Conservation (phyloP, 257 asterid genomes). For the Fraxinus pennsylvanica region DNA sequence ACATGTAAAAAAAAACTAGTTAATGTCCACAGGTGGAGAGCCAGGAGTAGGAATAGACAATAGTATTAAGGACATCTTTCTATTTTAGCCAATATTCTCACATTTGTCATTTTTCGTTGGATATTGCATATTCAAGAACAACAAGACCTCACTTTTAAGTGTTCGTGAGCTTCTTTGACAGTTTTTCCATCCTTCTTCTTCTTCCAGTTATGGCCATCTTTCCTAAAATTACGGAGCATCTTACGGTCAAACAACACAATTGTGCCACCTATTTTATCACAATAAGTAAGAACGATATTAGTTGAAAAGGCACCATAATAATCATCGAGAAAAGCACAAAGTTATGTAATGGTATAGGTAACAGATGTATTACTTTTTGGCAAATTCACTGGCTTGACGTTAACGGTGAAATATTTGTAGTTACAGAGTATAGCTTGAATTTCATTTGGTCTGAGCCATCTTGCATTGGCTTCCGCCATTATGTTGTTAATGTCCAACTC, state of each 20-base stretch:
- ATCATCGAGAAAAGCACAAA: constrained; percentile 8
- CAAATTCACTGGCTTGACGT: constrained; percentile 83
- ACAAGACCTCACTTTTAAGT: constrained; percentile 69
- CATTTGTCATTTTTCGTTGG: constrained; percentile 2
- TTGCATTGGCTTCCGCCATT: constrained; percentile 73
- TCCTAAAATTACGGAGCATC: constrained; percentile 94
- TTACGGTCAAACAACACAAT: constrained; percentile 91
- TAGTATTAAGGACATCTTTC: constrained; percentile 1
- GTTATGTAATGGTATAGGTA: constrained; percentile 15
- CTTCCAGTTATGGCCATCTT: constrained; percentile 98
- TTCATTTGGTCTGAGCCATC: constrained; percentile 98
- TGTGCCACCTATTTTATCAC: constrained; percentile 70
- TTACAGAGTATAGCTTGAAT: constrained; percentile 87
- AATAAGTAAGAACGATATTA: constrained; percentile 25
- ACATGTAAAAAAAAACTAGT: background rate
- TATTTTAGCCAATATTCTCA: constrained; percentile 6
- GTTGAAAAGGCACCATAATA: constrained; percentile 13
- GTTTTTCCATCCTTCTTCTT: constrained; percentile 97
- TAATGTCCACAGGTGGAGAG: background rate
- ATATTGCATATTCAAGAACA: constrained; percentile 15
- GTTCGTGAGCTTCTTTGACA: constrained; percentile 98
- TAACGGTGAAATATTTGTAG: constrained; percentile 64
- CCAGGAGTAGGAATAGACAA: background rate
- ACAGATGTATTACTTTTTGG: constrained; percentile 65
- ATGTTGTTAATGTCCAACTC: constrained; percentile 73